Percentiles rank a stretch among this genome's conserved stretches.
Conservation (phyloP, 2,329 filamentous ascomycete species). For the Fusarium poae region DNA sequence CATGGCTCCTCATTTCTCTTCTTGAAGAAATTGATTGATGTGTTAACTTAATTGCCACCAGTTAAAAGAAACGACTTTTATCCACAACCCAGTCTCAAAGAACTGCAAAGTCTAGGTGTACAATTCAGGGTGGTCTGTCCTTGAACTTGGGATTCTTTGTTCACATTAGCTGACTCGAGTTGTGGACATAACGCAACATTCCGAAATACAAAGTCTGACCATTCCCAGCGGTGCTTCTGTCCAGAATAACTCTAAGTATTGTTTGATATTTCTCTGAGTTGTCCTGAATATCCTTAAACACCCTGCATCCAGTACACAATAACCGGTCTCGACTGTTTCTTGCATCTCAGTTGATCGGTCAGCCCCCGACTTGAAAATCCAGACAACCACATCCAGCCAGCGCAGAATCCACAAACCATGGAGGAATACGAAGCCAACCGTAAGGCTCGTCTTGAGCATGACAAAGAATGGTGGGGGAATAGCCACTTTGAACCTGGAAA, state of each 20-base stretch:
- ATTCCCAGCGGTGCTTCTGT: not conserved
- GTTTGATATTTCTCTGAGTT: not conserved
- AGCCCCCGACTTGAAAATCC: not conserved
- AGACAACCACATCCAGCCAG: not conserved
- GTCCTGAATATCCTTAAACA: not conserved
- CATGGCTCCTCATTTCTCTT: not conserved
- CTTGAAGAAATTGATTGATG: not conserved
- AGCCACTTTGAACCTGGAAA: slow-evolving; percentile 2
- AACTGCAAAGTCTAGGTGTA: not conserved
- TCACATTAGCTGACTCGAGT: too few relatives aligned
- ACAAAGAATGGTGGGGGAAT: slow-evolving; percentile 18
- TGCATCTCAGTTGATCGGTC: not conserved
- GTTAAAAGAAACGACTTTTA: not conserved
- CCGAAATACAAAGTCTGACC: not conserved
- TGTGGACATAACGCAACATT: not conserved
- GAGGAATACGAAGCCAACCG: not conserved
- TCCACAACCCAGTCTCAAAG: not conserved
- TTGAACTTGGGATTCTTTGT: not conserved
- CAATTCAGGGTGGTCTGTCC: not conserved
- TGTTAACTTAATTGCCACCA: too few relatives aligned
- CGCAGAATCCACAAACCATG: not conserved
- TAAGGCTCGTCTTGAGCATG: not conserved
- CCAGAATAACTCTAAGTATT: not conserved
- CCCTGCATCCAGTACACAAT: not conserved
- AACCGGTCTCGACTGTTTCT: not conserved